Percentiles rank a stretch among this genome's conserved stretches.
These are phyloP conservation scores for Hemerocallis citrina DNA, from an alignment of 106 monocot species.

Conservation along the genomic window DNA sequence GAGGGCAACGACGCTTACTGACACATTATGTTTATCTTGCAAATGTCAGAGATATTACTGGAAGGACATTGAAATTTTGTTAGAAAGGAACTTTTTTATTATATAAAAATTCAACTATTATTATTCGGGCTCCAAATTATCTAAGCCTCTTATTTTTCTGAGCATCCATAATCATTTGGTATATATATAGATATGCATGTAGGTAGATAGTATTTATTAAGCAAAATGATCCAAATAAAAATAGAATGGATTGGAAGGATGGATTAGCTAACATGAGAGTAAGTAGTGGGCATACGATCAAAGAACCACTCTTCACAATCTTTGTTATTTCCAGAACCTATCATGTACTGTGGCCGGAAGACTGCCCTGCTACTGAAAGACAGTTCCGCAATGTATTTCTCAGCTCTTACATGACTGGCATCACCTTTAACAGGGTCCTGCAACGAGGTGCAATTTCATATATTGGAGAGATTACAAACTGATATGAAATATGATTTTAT, in stretches of 20 bases:
- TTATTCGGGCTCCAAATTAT: too few species aligned
- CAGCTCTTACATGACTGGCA: slow-evolving; percentile 77
- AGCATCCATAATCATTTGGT: too few species aligned
- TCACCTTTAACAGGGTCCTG: slow-evolving; percentile 81
- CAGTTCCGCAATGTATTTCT: slow-evolving; percentile 70
- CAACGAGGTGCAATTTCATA: neutral
- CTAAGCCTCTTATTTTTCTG: too few species aligned
- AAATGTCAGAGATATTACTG: too few species aligned
- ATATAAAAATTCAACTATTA: too few species aligned
- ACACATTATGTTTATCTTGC: too few species aligned
- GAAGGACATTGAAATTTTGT: too few species aligned
- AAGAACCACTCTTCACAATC: slow-evolving; percentile 99
- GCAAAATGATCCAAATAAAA: neutral
- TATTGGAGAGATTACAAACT: slow-evolving; percentile 4
- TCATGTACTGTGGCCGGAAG: slow-evolving; percentile 97
- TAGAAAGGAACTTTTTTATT: too few species aligned
- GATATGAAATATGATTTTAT: neutral
- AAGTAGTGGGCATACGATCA: slow-evolving; percentile 50
- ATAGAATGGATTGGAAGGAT: neutral
- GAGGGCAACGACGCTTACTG: too few species aligned
- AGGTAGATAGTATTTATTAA: too few species aligned
- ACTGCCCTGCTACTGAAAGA: slow-evolving; percentile 70
- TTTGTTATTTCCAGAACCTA: slow-evolving; percentile 97
- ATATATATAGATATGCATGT: too few species aligned
- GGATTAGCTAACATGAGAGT: neutral